These are phyloP conservation scores for Gaeumannomyces sp. DNA, from an alignment of 2,329 filamentous ascomycete genomes.

Conservation along the genomic window DNA sequence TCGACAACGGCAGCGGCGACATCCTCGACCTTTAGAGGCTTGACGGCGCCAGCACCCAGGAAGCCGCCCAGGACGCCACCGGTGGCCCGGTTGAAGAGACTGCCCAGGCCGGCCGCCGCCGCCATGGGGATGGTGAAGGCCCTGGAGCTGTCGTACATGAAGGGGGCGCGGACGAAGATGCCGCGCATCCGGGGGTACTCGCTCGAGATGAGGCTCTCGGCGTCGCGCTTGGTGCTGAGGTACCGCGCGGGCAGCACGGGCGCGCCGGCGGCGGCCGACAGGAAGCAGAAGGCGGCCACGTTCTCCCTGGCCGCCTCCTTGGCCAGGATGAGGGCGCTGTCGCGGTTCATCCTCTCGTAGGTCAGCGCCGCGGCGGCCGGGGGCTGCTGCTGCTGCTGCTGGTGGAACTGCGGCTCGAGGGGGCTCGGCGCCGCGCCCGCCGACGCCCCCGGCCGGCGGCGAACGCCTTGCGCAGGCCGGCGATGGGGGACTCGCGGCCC, in stretches of 20 bases:
- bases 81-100: slow-evolving; percentile 69
- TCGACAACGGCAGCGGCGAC: slow-evolving; percentile 90
- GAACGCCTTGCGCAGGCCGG: slow-evolving; percentile 75
- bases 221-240: slow-evolving; percentile 85
- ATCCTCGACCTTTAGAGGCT: slow-evolving; percentile 79
- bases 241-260: slow-evolving; percentile 81
- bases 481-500: slow-evolving; percentile 74
- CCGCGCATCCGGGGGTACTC: slow-evolving; percentile 70
- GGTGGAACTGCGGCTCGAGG: slow-evolving; percentile 44
- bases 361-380: slow-evolving; percentile 60
- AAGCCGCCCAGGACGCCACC: slow-evolving; percentile 69
- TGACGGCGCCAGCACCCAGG: slow-evolving; percentile 76
- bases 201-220: slow-evolving; percentile 68
- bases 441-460: slow-evolving; percentile 37
- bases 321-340: slow-evolving; percentile 77
- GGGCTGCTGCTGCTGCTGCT: slow-evolving; percentile 36
- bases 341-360: slow-evolving; percentile 96
- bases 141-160: slow-evolving; percentile 82
- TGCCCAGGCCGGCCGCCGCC: slow-evolving; percentile 65
- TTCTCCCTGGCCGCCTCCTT: slow-evolving; percentile 62
- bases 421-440: slow-evolving; percentile 64
- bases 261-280: slow-evolving; percentile 81
- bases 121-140: slow-evolving; percentile 81
- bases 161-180: slow-evolving; percentile 77
- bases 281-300: slow-evolving; percentile 71